Evolutionary conservation across 148 eudicot species (phyloP), one percentile per base, ranked within the genome.

Genomic region (Limonium bicolor): DNA sequence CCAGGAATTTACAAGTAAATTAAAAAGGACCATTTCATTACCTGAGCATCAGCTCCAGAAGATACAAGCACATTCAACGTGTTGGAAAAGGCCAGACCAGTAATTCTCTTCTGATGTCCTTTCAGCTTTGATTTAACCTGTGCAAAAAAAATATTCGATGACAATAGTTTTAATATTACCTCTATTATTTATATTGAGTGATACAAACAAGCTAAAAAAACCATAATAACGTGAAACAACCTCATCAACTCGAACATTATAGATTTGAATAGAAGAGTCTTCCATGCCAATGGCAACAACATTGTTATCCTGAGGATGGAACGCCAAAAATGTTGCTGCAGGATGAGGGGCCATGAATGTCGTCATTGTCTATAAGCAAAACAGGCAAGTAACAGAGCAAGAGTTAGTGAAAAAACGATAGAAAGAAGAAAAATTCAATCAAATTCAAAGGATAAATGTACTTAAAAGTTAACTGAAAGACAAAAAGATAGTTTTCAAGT

Each of bases 211-310:
- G 20, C 10, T 20, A 19, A 19, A 20, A 17, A 20, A 14, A 41
- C 15, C 17, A 19, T 41, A 19, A 7, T 20, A 15, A 20, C 24
- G 13, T 14, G 9, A 23, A 23, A 35, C 67, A 55, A 78, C 99
- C 94, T 84, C 88, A 50, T 80, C 99, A 32, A 90, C 93, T 60
- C 99, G 61, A 47, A 90, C 99, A 65, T 90, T 85, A 61, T 85
- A 90, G 21, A 90, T 85, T 61, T 85, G 93, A 51, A 90, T 81
- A 2, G 88, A 75, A 6, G 95, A 90, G 60, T 90, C 99, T 47
- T 85, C 99, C 94, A 85, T 76, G 41, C 99, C 99, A 59, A 85
- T 78, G 37, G 99, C 95, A 41, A 85, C 78, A n/a, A 90, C 76
- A 66, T 88, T 88, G 69, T 90, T 90, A 66, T 90, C 95, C 56